Conservation (phyloP, 371 early-diverging fungal species). For the Mucor mucedo region DNA sequence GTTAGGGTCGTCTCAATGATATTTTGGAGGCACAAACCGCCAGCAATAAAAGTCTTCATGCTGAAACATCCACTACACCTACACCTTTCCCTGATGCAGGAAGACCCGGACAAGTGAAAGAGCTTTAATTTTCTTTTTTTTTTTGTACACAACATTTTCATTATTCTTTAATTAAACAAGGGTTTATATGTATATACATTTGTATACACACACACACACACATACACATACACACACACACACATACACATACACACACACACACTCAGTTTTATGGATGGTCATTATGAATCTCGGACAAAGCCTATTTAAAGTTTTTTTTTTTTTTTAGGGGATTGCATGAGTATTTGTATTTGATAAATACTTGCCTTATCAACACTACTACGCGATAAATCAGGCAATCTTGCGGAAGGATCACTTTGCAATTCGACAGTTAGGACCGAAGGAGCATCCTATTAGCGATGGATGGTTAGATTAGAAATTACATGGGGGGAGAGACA, state of each 20-base stretch:
- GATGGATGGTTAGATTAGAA: neutral
- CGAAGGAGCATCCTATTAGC: constrained; percentile 27
- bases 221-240: neutral
- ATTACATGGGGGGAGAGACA: neutral
- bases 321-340: neutral
- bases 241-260: neutral
- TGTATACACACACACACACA: neutral
- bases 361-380: constrained; percentile 41
- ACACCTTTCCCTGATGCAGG: constrained; percentile 40
- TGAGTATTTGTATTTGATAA: neutral
- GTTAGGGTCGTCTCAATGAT: constrained; percentile 37
- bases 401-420: constrained; percentile 12
- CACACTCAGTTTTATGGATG: constrained; percentile 2
- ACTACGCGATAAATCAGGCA: constrained; percentile 43
- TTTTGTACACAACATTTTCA: neutral
- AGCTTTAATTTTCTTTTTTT: constrained; percentile 14
- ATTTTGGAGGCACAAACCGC: constrained; percentile 17
- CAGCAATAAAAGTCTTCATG: constrained; percentile 33
- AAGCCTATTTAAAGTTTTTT: constrained; percentile 11
- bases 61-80: constrained; percentile 51
- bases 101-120: constrained; percentile 36
- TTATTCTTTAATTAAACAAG: neutral
- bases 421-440: constrained; percentile 27
- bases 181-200: neutral
- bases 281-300: constrained; percentile 25